Base-by-base conservation (phyloP, 345 rosid species). In the Citrus cavaleriei region DNA sequence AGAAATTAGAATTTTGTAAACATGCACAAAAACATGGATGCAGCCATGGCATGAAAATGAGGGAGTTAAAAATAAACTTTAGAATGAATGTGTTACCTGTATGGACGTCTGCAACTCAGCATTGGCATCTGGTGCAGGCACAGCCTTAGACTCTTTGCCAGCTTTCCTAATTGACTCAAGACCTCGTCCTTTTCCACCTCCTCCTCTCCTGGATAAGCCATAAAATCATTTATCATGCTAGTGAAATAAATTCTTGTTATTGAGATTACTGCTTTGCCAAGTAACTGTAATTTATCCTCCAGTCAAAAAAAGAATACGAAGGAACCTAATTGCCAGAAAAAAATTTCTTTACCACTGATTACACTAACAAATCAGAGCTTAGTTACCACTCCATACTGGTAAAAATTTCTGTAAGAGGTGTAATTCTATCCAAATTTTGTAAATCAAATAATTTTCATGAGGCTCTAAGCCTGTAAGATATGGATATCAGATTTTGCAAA, bases 71-170 rank as follows among this genome's bases (percentile, higher is more conserved):
- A 18, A 7, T 46, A 21, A 2, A 72, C 19, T 21, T 46, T 16
- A 40, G 22, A 27, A 30, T 18, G 18, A 37, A 51, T 27, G 1
- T 73, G 46, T 68, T 85, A 86, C 91, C 87, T 77, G 83, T 28
- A 80, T 61, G 65, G 87, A 83, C 49, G 74, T 78, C 38, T 57
- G 79, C 78, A 84, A 77, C 80, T 89, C 89, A 49, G 86, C 81
- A 77, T 83, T 86, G 78, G 86, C 87, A 83, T 79, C 85, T 62
- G 87, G 83, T 12, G 83, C 87, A 10, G 87, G 85, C 16, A 85
- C 75, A 58, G 84, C 87, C 81, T 80, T 88, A 38, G 85, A 78
- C 60, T 81, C 90, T 81, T 59, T 86, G 3, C 61, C 54, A 72
- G 62, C 57, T 68, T 71, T 86, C 34, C 70, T 84, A 9, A 60